A percentile compares a stretch with the other conserved stretches of the same genome.
Conservation (phyloP, 2,329 filamentous ascomycete species). For the Verticillium nubilum region DNA sequence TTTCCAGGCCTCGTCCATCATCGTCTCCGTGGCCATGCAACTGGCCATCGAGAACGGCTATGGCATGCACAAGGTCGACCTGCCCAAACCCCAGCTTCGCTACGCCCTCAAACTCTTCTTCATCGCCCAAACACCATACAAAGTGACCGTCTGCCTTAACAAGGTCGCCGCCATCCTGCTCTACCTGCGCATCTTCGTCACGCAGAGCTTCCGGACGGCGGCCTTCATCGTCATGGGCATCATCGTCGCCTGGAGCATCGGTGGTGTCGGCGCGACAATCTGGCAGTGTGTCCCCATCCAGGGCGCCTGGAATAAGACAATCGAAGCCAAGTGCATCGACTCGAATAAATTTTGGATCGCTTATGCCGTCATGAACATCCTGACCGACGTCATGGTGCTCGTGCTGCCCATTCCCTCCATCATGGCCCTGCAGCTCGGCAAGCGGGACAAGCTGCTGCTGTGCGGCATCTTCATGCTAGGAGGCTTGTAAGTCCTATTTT, state of each 20-base stretch:
- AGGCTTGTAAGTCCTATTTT: conserved; percentile 14
- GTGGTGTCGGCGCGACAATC: conserved; percentile 29
- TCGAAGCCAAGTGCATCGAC: conserved; percentile 24
- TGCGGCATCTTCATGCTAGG: conserved; percentile 27
- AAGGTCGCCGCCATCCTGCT: conserved; percentile 28
- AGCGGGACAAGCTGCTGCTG: conserved; percentile 24
- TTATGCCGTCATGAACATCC: conserved; percentile 29
- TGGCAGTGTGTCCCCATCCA: conserved; percentile 33
- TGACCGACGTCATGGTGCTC: conserved; percentile 34
- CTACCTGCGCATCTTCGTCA: conserved; percentile 23
- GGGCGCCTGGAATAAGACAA: conserved; percentile 21
- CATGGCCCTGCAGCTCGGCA: conserved; percentile 24
- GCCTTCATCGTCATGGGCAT: conserved; percentile 24
- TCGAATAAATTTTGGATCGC: conserved; percentile 22
- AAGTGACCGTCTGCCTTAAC: conserved; percentile 35
- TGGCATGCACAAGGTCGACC: conserved; percentile 9
- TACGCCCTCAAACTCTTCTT: conserved; percentile 17
- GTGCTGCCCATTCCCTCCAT: conserved; percentile 29
- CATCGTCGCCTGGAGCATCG: conserved; percentile 26
- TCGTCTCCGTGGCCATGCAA: conserved; percentile 3
- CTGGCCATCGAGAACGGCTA: conserved; percentile 11
- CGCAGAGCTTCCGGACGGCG: conserved; percentile 15
- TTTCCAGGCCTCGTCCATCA: neutral
- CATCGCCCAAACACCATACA: conserved; percentile 35
- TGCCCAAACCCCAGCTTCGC: conserved; percentile 1